A percentile compares a stretch with the other conserved stretches of the same genome.
Evolutionary conservation across 2,329 filamentous ascomycete genomes (phyloP).

Genomic region (Lachnellula hyalina): DNA sequence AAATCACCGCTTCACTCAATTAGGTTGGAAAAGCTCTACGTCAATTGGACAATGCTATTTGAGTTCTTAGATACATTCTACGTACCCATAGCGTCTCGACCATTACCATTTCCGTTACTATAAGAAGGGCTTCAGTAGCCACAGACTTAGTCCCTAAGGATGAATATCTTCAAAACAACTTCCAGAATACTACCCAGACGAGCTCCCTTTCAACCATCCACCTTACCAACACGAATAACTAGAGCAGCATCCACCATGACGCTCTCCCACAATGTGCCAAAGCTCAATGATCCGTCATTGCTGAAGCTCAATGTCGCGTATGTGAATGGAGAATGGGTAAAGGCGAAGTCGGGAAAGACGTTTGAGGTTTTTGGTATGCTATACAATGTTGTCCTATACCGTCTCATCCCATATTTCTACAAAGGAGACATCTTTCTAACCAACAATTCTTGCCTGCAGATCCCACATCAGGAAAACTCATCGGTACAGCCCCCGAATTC

Average conservation of each 20-base stretch:
- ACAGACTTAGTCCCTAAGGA: constrained; percentile 9
- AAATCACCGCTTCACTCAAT: too few species aligned
- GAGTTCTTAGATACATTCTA: background rate
- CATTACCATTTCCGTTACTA: background rate
- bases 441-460: constrained; percentile 43
- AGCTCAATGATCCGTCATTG: constrained; percentile 75
- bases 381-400: too few species aligned
- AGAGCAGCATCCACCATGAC: constrained; percentile 23
- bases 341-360: constrained; percentile 79
- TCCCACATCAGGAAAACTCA: constrained; percentile 73
- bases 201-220: constrained; percentile 24
- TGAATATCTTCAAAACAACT: constrained; percentile 23
- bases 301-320: constrained; percentile 78
- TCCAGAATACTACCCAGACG: constrained; percentile 15
- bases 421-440: background rate
- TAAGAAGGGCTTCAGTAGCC: background rate
- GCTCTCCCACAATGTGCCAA: constrained; percentile 25
- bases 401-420: too few species aligned
- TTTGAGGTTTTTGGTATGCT: constrained; percentile 71
- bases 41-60: background rate
- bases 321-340: constrained; percentile 89
- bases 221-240: constrained; percentile 18
- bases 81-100: background rate
- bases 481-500: constrained; percentile 84
- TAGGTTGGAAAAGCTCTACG: background rate